Evolutionary conservation across 2,329 filamentous ascomycete genomes (phyloP).

Genomic region (Botrytis deweyae): DNA sequence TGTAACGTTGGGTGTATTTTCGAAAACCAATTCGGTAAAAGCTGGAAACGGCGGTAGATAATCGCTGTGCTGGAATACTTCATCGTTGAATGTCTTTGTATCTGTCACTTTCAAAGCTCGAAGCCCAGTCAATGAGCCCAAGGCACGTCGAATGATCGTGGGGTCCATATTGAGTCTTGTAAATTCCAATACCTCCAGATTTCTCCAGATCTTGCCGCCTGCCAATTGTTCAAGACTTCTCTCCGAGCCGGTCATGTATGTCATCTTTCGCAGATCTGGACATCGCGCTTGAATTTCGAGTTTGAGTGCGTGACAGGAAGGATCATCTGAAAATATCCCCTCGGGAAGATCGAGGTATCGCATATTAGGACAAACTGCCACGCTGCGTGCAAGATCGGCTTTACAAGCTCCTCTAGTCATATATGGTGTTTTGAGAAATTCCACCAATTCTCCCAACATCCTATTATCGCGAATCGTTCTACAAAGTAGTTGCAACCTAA

Average conservation of each 20-base stretch:
- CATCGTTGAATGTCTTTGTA: conserved; percentile 70
- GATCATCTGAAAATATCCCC: conserved; percentile 80
- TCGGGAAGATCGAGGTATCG: conserved; percentile 89
- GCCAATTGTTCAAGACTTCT: conserved; percentile 70
- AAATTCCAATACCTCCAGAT: conserved; percentile 72
- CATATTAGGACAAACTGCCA: conserved; percentile 81
- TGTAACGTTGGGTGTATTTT: conserved; percentile 70
- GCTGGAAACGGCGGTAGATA: conserved; percentile 71
- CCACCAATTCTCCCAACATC: conserved; percentile 65
- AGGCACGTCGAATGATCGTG: conserved; percentile 65
- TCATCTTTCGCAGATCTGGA: conserved; percentile 84
- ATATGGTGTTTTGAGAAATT: conserved; percentile 85
- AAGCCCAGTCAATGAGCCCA: conserved; percentile 65
- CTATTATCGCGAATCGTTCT: conserved; percentile 77
- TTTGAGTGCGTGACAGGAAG: conserved; percentile 70
- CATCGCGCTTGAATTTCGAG: conserved; percentile 84
- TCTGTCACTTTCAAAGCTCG: conserved; percentile 73
- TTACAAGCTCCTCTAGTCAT: conserved; percentile 88
- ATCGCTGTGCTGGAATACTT: conserved; percentile 66
- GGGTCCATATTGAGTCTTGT: conserved; percentile 68
- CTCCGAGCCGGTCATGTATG: conserved; percentile 76
- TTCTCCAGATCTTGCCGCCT: conserved; percentile 63
- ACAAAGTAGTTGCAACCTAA: conserved; percentile 74
- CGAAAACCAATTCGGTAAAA: conserved; percentile 70
- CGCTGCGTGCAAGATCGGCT: conserved; percentile 77